Percentiles rank a stretch among this genome's conserved stretches.
Evolutionary conservation across 805 yeast genomes (phyloP).

Genomic region (Naumovozyma dairenensis): DNA sequence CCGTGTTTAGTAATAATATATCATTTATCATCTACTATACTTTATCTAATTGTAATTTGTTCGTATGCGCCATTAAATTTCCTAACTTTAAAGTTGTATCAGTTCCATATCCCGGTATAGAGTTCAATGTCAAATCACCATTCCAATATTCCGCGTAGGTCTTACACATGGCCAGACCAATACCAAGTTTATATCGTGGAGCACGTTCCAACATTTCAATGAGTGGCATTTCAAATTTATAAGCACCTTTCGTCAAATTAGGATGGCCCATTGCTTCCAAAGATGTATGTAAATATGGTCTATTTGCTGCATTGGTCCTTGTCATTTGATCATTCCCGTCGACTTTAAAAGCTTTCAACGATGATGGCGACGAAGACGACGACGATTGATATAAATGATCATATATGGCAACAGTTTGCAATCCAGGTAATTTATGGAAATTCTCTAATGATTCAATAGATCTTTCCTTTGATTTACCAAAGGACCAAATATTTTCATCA

Average conservation of each 20-base stretch:
- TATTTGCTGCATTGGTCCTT: conserved; percentile 5
- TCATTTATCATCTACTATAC: too few relatives aligned
- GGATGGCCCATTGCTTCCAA: conserved; percentile 27
- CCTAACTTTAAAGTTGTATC: conserved; percentile 76
- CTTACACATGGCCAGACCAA: conserved; percentile 87
- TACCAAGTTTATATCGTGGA: conserved; percentile 64
- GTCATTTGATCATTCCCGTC: conserved; percentile 1
- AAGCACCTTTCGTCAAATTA: conserved; percentile 16
- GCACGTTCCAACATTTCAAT: conserved; percentile 61
- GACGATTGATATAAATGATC: conserved; percentile 16
- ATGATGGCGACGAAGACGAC: background rate
- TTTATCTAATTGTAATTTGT: conserved; percentile 58
- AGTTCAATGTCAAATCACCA: conserved; percentile 73
- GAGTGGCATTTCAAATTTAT: conserved; percentile 38
- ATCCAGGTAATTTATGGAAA: conserved; percentile 62
- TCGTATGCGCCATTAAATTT: conserved; percentile 61
- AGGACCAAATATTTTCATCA: conserved; percentile 64
- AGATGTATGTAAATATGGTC: conserved; percentile 32
- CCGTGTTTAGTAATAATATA: too few relatives aligned
- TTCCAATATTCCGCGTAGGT: conserved; percentile 96
- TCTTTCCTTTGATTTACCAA: conserved; percentile 58
- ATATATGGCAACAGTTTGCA: conserved; percentile 32
- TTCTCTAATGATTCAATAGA: conserved; percentile 52
- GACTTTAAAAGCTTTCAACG: background rate
- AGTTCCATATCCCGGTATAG: conserved; percentile 85